A percentile compares a stretch with the other conserved stretches of the same genome.
Conservation (phyloP, 2,329 filamentous ascomycete genomes). For the Aspergillus tamarii region DNA sequence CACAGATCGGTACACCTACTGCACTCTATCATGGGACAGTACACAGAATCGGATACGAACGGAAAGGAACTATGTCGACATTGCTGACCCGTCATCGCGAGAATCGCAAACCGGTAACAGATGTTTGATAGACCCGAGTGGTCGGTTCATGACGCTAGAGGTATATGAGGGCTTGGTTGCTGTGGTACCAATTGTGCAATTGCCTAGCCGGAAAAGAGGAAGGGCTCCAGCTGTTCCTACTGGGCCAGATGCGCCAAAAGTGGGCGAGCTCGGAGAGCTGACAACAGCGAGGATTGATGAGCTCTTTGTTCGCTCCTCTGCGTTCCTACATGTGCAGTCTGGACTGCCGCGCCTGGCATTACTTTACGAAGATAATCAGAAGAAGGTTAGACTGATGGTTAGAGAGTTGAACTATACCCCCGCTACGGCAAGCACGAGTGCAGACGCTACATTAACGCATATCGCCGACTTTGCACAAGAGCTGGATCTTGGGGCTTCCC, state of each 20-base stretch:
- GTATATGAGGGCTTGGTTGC: conserved; percentile 70
- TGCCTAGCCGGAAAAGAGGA: conserved; percentile 52
- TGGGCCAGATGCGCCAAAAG: conserved; percentile 37
- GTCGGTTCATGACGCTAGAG: conserved; percentile 68
- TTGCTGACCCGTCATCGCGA: conserved; percentile 64
- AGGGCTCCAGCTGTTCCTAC: conserved; percentile 28
- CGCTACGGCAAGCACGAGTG: conserved; percentile 48
- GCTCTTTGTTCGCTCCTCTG: conserved; percentile 66
- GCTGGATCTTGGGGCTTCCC: conserved; percentile 62
- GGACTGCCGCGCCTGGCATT: conserved; percentile 64
- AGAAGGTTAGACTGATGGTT: conserved; percentile 58
- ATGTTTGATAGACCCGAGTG: conserved; percentile 81
- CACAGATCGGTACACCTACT: conserved; percentile 87
- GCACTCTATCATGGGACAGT: conserved; percentile 82
- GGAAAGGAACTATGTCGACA: conserved; percentile 61
- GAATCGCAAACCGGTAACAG: conserved; percentile 82
- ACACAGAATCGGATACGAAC: conserved; percentile 57
- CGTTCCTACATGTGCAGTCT: conserved; percentile 62
- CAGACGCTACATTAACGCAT: conserved; percentile 58
- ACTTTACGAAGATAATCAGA: conserved; percentile 66
- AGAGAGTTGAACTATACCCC: conserved; percentile 58
- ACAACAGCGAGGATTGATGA: conserved; percentile 67
- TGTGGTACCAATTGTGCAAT: conserved; percentile 63
- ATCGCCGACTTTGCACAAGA: conserved; percentile 55
- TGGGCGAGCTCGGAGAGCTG: conserved; percentile 64